Evolutionary conservation across 2,329 filamentous ascomycete genomes (phyloP), one percentile per base, ranked within the genome.

Genomic region (Bipolaris gigantea): DNA sequence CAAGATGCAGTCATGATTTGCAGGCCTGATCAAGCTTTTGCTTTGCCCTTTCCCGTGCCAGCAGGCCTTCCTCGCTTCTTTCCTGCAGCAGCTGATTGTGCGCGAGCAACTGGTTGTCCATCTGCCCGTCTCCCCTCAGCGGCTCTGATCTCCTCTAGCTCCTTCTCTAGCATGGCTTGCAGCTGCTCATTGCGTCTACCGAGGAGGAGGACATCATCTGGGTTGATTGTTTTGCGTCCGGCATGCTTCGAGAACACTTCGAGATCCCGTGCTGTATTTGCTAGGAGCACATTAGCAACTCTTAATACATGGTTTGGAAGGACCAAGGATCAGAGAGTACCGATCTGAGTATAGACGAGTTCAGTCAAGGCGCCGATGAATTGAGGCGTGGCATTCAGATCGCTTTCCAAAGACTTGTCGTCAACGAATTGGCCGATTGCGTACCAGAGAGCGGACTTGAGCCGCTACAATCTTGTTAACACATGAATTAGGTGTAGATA

Each of bases 321-420:
- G 38, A 27, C 10, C 16, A 48, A 32, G 50, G 42, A 21, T 35
- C 23, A n/a, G 63, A 0, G 32, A 75, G 42, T 80, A 93, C 91
- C 89, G 47, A 96, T 89, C 63, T 96, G 92, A 1, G 86, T 83
- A 86, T 90, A 96, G 7, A 93, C 88, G 74, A 96, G 84, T 73
- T 96, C 92, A 0, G 90, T 94, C 69, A 76, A 53, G 2, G 74
- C 74, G 8, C 88, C 91, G 63, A 95, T 95, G 73, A 95, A 96
- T 69, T 96, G 91, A 1, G 90, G 90, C 23, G 93, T 96, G 6
- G 92, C 90, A 74, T 96, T 97, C 60, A 90, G 83, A 69, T 89
- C 85, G 25, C 87, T 80, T 52, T 83, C 80, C 27, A 91, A 77
- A 16, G 86, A 88, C 71, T 96, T 89, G 61, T 93, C 87, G 72